These are phyloP conservation scores for Globisporangium iwayamae DNA, from an alignment of 352 stramenopile genomes.

Conservation along the genomic window DNA sequence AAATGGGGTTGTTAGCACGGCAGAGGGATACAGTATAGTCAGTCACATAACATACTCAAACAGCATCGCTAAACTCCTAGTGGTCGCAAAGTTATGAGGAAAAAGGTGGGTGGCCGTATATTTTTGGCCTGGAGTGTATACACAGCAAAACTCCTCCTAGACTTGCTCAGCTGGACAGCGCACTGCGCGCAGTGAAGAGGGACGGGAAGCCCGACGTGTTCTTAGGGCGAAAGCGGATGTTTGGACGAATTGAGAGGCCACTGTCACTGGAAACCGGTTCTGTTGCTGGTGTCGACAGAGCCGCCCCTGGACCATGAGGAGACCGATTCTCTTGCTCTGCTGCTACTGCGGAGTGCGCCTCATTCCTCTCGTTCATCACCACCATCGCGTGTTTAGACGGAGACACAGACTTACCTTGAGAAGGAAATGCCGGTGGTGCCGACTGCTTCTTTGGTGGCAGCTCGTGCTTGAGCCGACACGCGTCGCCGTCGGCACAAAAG, in stretches of 20 bases:
- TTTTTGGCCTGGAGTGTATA: too few species aligned
- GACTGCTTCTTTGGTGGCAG: constrained; percentile 30
- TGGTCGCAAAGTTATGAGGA: too few species aligned
- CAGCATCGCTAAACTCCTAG: too few species aligned
- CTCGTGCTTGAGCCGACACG: constrained; percentile 65
- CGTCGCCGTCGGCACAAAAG: constrained; percentile 52
- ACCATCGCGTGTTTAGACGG: background rate
- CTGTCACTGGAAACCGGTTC: background rate
- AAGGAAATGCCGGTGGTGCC: background rate
- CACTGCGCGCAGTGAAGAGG: constrained; percentile 28
- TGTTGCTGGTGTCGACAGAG: constrained; percentile 8
- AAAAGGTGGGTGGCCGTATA: too few species aligned
- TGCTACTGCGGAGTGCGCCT: background rate
- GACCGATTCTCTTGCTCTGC: constrained; percentile 15
- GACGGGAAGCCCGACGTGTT: constrained; percentile 39
- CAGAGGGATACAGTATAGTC: too few species aligned
- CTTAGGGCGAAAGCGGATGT: constrained; percentile 64
- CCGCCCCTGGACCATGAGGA: background rate
- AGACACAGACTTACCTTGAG: constrained; percentile 36
- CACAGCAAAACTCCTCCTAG: constrained; percentile 1
- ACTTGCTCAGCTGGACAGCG: background rate
- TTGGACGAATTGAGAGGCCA: constrained; percentile 58
- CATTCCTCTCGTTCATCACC: background rate
- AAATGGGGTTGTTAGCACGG: too few species aligned
- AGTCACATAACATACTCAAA: too few species aligned